A percentile compares a stretch with the other conserved stretches of the same genome.
Conservation (phyloP, 495 filamentous ascomycete species). For the Bryoglossum gracile region DNA sequence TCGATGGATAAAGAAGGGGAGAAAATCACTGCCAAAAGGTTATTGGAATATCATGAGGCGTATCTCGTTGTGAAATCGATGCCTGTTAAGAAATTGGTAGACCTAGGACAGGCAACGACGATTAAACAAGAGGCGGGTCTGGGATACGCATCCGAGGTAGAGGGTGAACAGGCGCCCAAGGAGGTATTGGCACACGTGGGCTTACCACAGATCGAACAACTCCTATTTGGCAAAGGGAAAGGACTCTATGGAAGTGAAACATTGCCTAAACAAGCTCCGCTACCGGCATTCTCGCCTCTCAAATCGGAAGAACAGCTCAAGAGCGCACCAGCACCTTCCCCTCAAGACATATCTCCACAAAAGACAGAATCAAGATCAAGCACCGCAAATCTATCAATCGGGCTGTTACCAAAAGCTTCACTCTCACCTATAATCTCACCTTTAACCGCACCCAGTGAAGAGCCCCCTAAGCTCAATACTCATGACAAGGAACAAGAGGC, state of each 20-base stretch:
- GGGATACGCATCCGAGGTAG: neutral
- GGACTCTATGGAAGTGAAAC: neutral
- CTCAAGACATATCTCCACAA: neutral
- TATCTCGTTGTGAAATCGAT: constrained; percentile 7
- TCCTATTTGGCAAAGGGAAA: neutral
- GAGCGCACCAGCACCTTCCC: too few relatives aligned
- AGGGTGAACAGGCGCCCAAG: neutral
- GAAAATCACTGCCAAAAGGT: constrained; percentile 9
- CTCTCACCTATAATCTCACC: neutral
- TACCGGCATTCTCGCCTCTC: too few relatives aligned
- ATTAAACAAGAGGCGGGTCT: neutral
- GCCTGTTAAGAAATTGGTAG: constrained; percentile 2
- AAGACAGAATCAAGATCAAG: constrained; percentile 1
- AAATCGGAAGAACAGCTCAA: too few relatives aligned
- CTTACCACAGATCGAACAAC: constrained; percentile 4
- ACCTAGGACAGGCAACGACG: neutral
- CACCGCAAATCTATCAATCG: neutral
- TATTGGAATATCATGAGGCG: constrained; percentile 8
- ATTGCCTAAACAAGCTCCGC: neutral
- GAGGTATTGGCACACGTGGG: neutral
- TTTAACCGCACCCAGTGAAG: neutral
- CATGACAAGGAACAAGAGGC: neutral
- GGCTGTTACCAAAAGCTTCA: neutral
- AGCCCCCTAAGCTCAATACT: neutral
- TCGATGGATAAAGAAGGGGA: neutral